Evolutionary conservation across 306 rosid species (phyloP), one percentile per base, ranked within the genome.

Genomic region (Adenanthera pavonina): DNA sequence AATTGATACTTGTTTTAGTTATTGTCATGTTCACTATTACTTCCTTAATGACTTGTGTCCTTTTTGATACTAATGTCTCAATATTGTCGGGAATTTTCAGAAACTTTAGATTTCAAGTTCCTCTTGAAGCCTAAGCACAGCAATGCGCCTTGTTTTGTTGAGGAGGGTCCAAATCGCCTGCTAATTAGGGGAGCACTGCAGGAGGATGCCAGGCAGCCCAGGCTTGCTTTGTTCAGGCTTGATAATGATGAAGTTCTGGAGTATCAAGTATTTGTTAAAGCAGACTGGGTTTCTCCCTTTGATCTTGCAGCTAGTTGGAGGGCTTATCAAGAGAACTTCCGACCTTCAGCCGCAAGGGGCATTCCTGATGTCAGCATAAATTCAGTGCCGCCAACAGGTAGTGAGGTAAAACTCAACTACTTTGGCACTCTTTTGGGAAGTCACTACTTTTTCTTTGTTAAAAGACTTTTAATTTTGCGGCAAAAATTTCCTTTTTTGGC

Each of bases 291-390:
- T 76, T 95, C 99, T 17, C 99, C 99, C 9, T 92, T 95, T 84
- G 98, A 95, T 81, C 99, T 95, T 80, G 99, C 99, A 1, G 99
- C 98, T 46, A 95, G 99, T 89, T 95, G 99, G 99, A 92, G 99
- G 87, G 98, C 99, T 71, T 95, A 95, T 81, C 92, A 88, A 80
- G 99, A 92, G 76, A 95, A 95, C 75, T 91, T 95, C 47, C 92
- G 99, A 81, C 94, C 98, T 40, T 95, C 99, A 0, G 84, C 99
- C 46, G 99, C 69, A 78, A 94, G 99, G 35, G 94, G 99, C 83
- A 88, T 95, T 77, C 99, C 99, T 84, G 99, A 95, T 89, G 90
- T 95, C 74, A 92, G 93, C 82, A 90, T 93, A 72, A 89, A 88
- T 87, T 87, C 99, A 53, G 92, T 84, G 72, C 88, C 94, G 16